Evolutionary conservation across 106 monocot species (phyloP).

Genomic region (Allium cepa): DNA sequence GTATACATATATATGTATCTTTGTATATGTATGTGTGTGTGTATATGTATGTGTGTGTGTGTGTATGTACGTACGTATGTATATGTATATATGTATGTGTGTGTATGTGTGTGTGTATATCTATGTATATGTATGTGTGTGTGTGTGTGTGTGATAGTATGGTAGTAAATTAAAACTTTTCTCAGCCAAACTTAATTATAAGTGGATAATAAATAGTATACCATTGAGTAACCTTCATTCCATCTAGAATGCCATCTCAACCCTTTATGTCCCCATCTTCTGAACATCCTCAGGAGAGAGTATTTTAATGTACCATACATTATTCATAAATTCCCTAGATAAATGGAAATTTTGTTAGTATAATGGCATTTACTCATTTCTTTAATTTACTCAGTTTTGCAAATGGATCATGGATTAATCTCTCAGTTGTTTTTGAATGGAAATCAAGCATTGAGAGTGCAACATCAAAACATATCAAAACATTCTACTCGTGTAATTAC

Average conservation of each 20-base stretch:
- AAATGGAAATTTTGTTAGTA: background rate
- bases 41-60: no score
- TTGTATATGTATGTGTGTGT: no score
- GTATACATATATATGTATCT: no score
- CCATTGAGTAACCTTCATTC: constrained; percentile 2
- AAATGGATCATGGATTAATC: background rate
- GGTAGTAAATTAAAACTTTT: no score
- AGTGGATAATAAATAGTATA: background rate
- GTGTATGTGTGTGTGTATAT: no score
- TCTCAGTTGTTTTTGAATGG: background rate
- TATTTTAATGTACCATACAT: constrained; percentile 78
- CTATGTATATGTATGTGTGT: no score
- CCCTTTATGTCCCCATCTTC: constrained; percentile 32
- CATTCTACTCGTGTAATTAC: background rate
- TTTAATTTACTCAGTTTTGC: background rate
- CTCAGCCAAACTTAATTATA: background rate
- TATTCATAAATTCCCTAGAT: constrained; percentile 67
- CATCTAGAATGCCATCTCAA: background rate
- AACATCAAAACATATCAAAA: constrained; percentile 1
- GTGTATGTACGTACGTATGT: no score
- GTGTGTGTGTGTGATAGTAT: no score
- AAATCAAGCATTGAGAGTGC: no score
- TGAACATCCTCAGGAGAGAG: constrained; percentile 72
- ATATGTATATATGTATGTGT: no score
- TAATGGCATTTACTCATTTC: background rate